Evolutionary conservation across 331 rosid genomes (phyloP).

Genomic region (Spiraea crenata): DNA sequence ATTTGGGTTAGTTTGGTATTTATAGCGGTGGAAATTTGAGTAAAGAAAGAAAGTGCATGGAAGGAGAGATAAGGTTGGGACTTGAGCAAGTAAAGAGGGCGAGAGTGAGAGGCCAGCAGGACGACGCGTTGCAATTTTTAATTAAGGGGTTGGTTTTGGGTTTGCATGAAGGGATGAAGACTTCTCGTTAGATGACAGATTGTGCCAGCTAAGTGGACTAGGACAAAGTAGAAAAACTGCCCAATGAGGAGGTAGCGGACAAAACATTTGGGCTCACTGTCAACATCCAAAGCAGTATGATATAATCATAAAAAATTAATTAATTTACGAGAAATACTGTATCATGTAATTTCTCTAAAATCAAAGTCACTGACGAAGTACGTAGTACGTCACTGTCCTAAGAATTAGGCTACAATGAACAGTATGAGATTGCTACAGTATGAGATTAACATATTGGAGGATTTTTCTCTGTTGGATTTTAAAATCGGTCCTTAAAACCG

Average conservation of each 20-base stretch:
- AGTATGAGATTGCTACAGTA: no score
- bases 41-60: background rate
- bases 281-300: no score
- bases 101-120: constrained; percentile 16
- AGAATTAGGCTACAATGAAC: no score
- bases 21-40: background rate
- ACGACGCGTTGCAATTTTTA: constrained; percentile 5
- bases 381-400: no score
- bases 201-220: background rate
- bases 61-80: background rate
- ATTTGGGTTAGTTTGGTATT: background rate
- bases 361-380: no score
- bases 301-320: no score
- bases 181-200: background rate
- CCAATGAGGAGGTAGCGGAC: background rate
- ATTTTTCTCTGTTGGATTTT: no score
- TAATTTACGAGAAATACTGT: no score
- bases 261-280: background rate
- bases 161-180: background rate
- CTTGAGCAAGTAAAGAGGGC: background rate
- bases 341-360: no score
- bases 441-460: no score
- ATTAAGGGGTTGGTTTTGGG: background rate
- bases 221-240: background rate
- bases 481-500: no score